phyloP scores from a whole-genome alignment of 805 yeast species.

The Teunomyces tritomae region DNA sequence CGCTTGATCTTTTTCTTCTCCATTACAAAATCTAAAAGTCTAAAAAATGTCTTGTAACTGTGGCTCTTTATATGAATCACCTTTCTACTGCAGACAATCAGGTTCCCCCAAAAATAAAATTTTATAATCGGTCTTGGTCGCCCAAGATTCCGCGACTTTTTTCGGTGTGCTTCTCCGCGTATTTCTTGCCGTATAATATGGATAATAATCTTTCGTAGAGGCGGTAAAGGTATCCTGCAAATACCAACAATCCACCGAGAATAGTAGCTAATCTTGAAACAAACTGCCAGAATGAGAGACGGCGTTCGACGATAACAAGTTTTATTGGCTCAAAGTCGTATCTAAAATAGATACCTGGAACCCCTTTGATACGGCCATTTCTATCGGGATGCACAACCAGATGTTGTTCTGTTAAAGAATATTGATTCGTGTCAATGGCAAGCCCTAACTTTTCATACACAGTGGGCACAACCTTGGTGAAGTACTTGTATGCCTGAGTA shows the following conservation, averaged over 20 bases:
- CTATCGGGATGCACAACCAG: constrained; percentile 13
- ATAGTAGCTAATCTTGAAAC: constrained; percentile 76
- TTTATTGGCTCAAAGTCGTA: constrained; percentile 89
- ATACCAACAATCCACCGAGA: constrained; percentile 73
- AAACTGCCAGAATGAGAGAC: constrained; percentile 78
- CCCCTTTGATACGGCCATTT: constrained; percentile 20
- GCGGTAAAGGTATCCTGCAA: constrained; percentile 64
- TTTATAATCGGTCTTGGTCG: constrained; percentile 13
- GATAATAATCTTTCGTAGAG: constrained; percentile 53
- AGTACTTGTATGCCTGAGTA: constrained; percentile 58
- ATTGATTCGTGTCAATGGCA: constrained; percentile 78
- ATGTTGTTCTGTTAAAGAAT: constrained; percentile 62
- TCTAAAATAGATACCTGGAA: constrained; percentile 79
- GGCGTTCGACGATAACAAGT: constrained; percentile 61
- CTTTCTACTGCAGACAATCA: neutral
- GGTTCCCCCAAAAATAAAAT: constrained; percentile 1
- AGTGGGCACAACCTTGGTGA: constrained; percentile 81
- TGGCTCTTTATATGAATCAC: neutral
- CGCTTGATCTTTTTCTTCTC: constrained; percentile 31
- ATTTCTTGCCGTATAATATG: constrained; percentile 58
- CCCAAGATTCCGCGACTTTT: constrained; percentile 33
- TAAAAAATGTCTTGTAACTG: neutral
- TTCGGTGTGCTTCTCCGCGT: constrained; percentile 48
- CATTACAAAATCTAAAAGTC: neutral
- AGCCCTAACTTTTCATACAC: constrained; percentile 68